Evolutionary conservation across 2,329 filamentous ascomycete species (phyloP).

Genomic region (Colletotrichum gloeosporioides): DNA sequence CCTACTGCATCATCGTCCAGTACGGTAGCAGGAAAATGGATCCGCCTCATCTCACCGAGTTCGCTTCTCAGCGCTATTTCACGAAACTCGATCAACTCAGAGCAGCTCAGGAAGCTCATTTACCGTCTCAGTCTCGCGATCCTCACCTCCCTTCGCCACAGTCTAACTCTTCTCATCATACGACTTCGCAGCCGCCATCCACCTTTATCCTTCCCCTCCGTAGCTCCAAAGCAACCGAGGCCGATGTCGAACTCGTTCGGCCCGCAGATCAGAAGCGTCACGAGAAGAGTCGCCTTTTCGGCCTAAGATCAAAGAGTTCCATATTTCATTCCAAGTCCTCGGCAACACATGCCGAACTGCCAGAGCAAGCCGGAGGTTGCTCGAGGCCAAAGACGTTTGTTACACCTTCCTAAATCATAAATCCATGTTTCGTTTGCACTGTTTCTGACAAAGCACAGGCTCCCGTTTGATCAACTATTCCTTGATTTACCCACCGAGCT

Average conservation of each 20-base stretch:
- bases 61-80: constrained; percentile 69
- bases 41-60: constrained; percentile 68
- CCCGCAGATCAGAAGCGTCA: constrained; percentile 37
- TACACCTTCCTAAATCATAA: background rate
- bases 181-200: constrained; percentile 32
- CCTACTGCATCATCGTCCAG: constrained; percentile 24
- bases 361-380: background rate
- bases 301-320: constrained; percentile 43
- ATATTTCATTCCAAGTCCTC: constrained; percentile 30
- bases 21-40: constrained; percentile 53
- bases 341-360: background rate
- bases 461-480: constrained; percentile 63
- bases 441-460: constrained; percentile 33
- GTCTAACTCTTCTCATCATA: constrained; percentile 21
- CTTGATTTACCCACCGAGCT: constrained; percentile 64
- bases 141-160: constrained; percentile 20
- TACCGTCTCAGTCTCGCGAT: background rate
- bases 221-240: constrained; percentile 39
- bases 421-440: background rate
- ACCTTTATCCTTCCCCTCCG: constrained; percentile 58
- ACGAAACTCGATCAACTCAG: constrained; percentile 64
- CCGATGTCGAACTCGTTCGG: constrained; percentile 29
- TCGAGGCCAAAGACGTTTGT: constrained; percentile 11
- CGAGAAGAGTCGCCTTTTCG: constrained; percentile 45
- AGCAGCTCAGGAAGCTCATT: background rate